A percentile compares a stretch with the other conserved stretches of the same genome.
These are phyloP conservation scores for Rosa hybrid DNA, from an alignment of 331 rosid species.

Conservation along the genomic window DNA sequence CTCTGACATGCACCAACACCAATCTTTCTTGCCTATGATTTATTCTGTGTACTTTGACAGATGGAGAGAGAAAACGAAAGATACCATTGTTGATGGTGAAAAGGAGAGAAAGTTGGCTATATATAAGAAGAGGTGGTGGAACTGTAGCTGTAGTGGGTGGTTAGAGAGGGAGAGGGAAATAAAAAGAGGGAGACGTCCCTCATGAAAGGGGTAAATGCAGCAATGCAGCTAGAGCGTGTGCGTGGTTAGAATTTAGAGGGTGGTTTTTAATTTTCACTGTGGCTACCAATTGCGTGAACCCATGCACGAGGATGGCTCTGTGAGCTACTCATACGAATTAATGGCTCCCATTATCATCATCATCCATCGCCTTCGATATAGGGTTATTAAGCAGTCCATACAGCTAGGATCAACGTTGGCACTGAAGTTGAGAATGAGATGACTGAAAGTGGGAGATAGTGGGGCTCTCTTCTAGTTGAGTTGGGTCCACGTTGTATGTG, in stretches of 20 bases:
- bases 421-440: not conserved
- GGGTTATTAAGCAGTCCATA: not conserved
- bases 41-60: not conserved
- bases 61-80: slow-evolving; percentile 7
- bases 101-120: not conserved
- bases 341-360: not conserved
- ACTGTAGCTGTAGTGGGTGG: not conserved
- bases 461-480: not conserved
- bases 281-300: slow-evolving; percentile 43
- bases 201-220: slow-evolving; percentile 57
- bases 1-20: slow-evolving; percentile 8
- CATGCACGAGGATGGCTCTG: slow-evolving; percentile 54
- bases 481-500: not conserved
- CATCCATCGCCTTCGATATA: slow-evolving; percentile 6
- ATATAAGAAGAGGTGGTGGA: not conserved
- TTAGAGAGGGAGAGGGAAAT: slow-evolving; percentile 21
- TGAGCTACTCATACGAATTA: not conserved
- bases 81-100: not conserved
- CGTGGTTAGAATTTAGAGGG: not conserved
- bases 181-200: slow-evolving; percentile 46
- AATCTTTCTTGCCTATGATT: not conserved
- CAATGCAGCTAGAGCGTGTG: not conserved
- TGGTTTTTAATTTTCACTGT: slow-evolving; percentile 13
- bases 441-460: not conserved
- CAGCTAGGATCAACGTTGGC: not conserved